These are phyloP conservation scores for Rhizoclosmatium globosum DNA, from an alignment of 192 early-diverging fungal genomes.

Conservation along the genomic window DNA sequence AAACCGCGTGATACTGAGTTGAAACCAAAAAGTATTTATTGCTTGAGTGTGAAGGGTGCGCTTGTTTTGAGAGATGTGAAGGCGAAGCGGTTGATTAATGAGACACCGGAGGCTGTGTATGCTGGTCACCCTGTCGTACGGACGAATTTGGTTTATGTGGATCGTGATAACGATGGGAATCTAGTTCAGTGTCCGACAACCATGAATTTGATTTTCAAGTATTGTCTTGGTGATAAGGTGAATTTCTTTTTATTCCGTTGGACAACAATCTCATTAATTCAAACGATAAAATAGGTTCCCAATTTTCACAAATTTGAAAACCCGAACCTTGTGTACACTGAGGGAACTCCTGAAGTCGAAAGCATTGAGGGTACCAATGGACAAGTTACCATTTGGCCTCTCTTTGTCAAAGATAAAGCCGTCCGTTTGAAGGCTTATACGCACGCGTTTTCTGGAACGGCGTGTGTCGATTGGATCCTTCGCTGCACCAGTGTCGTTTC, in stretches of 20 bases:
- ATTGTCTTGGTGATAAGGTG: slow-evolving; percentile 19
- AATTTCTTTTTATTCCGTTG: neutral
- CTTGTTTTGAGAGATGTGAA: slow-evolving; percentile 31
- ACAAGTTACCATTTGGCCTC: slow-evolving; percentile 12
- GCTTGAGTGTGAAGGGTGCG: slow-evolving; percentile 31
- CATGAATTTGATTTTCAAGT: slow-evolving; percentile 5
- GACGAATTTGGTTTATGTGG: slow-evolving; percentile 37
- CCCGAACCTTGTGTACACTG: slow-evolving; percentile 9
- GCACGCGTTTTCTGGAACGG: slow-evolving; percentile 44
- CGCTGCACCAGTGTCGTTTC: slow-evolving; percentile 31
- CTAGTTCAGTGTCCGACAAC: neutral
- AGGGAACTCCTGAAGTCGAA: slow-evolving; percentile 19
- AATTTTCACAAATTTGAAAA: slow-evolving; percentile 25
- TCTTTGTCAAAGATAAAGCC: slow-evolving; percentile 40
- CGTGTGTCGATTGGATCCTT: slow-evolving; percentile 45
- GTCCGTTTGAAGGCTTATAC: slow-evolving; percentile 40
- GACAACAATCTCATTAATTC: neutral
- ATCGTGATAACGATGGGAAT: slow-evolving; percentile 22
- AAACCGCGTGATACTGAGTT: slow-evolving; percentile 26
- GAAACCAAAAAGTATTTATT: slow-evolving; percentile 13
- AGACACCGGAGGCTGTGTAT: slow-evolving; percentile 22
- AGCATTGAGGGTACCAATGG: neutral
- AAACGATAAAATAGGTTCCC: neutral
- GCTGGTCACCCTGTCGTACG: neutral
- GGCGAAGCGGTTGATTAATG: slow-evolving; percentile 11